Evolutionary conservation across 2,329 filamentous ascomycete species (phyloP), one percentile per base, ranked within the genome.

Genomic region (Botrytis byssoidea): DNA sequence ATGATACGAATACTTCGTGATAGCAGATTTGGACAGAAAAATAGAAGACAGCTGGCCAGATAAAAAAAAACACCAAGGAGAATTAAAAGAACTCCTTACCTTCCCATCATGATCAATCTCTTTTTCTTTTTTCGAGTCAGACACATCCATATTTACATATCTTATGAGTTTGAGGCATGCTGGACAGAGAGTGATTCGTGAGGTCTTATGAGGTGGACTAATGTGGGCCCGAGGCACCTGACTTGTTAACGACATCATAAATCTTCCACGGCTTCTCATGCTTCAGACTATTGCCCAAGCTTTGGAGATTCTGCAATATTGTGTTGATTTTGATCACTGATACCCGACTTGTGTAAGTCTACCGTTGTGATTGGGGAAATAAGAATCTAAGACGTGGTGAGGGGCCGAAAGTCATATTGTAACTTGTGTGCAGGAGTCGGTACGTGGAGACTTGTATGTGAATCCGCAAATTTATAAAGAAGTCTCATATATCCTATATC

Each of bases 141-240:
- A 55, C 20, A 16, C 29, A 68, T 55, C 66, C 66, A 68, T 68
- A 32, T 68, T 68, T 37, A 42, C 66, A 68, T 68, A 68, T 68
- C 55, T 68, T 32, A 57, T 57, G 48, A 57, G 35, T 32, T 68
- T 4, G 35, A 68, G 66, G 65, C 35, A 25, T n/a, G 55, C 25
- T 55, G 0, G 18, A 32, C 8, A 32, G 16, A 35, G 29, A 16
- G 37, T 68, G 66, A 68, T 68, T 68, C 55, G 66, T 42, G 66
- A 57, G 57, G 66, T 68, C 35, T 68, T 68, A 57, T 57, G 32
- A 57, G 25, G 48, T 68, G 37, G 44, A 3, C 10, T n/a, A 6
- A 57, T 42, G 66, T 68, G 48, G 66, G 18, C 35, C 65, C 66
- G 48, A 68, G n/a, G 18, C 37, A 68, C n/a, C 25, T 68, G 63